Evolutionary conservation across 2,329 filamentous ascomycete species (phyloP).

Genomic region (Aspergillus puulaauensis): DNA sequence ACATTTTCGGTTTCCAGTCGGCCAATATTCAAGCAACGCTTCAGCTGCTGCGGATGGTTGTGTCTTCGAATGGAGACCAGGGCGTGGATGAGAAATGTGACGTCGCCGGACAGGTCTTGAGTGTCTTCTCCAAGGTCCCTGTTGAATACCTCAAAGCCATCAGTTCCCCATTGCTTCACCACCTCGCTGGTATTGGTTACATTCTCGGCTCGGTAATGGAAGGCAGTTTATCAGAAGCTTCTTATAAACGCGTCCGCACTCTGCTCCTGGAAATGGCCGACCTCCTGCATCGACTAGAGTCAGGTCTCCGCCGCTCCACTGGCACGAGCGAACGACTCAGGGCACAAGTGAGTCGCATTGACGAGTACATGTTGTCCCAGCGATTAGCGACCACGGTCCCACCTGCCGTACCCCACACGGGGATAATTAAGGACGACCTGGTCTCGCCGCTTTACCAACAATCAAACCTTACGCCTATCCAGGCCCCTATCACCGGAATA

Average conservation of each 20-base stretch:
- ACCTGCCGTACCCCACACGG: background rate
- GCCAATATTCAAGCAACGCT: slow-evolving; percentile 6
- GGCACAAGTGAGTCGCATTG: background rate
- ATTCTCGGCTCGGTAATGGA: slow-evolving; percentile 5
- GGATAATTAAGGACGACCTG: background rate
- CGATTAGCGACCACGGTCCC: background rate
- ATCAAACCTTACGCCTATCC: background rate
- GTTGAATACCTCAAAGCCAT: slow-evolving; percentile 4
- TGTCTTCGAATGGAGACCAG: slow-evolving; percentile 2
- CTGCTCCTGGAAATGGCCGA: slow-evolving; percentile 5
- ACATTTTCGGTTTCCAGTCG: slow-evolving; percentile 6
- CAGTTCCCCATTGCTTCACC: slow-evolving; percentile 3
- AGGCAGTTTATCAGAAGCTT: background rate
- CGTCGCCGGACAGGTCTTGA: slow-evolving; percentile 2
- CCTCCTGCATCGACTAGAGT: slow-evolving; percentile 3
- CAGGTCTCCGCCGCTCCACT: background rate
- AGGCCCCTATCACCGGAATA: background rate
- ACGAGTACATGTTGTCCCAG: slow-evolving; percentile 1
- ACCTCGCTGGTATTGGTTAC: slow-evolving; percentile 1
- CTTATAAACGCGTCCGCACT: background rate
- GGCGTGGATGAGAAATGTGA: background rate
- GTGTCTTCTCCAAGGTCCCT: slow-evolving; percentile 1
- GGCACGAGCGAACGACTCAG: slow-evolving; percentile 3
- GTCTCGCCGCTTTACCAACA: background rate
- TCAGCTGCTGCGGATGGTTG: slow-evolving; percentile 4